Evolutionary conservation across 495 filamentous ascomycete species (phyloP).

Genomic region (Daldinia vernicosa): DNA sequence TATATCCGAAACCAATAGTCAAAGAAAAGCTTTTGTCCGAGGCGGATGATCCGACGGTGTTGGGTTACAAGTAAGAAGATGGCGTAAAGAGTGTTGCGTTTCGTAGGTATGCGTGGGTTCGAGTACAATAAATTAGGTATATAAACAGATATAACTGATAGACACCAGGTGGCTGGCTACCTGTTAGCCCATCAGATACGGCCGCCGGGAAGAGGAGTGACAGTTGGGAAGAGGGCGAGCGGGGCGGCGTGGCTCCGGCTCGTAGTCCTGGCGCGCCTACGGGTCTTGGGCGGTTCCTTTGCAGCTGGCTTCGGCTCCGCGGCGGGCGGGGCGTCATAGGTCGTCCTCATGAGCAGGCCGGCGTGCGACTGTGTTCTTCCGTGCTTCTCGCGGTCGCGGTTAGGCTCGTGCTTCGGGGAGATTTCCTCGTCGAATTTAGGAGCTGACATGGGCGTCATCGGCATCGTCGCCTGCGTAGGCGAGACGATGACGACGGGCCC

Average conservation of each 20-base stretch:
- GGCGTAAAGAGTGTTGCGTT: constrained; percentile 18
- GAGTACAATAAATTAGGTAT: constrained; percentile 15
- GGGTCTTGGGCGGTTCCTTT: constrained; percentile 37
- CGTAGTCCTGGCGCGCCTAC: constrained; percentile 44
- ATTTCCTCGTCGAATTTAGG: constrained; percentile 2
- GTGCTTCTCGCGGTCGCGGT: constrained; percentile 40
- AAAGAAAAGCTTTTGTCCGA: constrained; percentile 18
- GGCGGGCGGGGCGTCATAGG: constrained; percentile 19
- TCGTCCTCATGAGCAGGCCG: constrained; percentile 29
- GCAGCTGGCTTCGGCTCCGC: constrained; percentile 14
- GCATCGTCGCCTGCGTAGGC: constrained; percentile 7
- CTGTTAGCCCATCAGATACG: constrained; percentile 19
- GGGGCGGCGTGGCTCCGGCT: constrained; percentile 43
- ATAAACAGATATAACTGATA: not conserved
- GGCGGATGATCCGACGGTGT: not conserved
- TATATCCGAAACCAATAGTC: constrained; percentile 23
- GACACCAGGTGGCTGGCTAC: not conserved
- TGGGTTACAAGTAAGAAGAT: not conserved
- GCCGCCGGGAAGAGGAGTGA: constrained; percentile 8
- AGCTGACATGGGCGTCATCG: not conserved
- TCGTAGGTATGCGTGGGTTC: not conserved
- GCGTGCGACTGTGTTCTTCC: constrained; percentile 42
- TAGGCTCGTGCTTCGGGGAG: constrained; percentile 17
- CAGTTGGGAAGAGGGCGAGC: constrained; percentile 43
- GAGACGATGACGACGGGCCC: constrained; percentile 6